A percentile compares a stretch with the other conserved stretches of the same genome.
Evolutionary conservation across 805 yeast genomes (phyloP).

Genomic region (Ogataea degrootiae): DNA sequence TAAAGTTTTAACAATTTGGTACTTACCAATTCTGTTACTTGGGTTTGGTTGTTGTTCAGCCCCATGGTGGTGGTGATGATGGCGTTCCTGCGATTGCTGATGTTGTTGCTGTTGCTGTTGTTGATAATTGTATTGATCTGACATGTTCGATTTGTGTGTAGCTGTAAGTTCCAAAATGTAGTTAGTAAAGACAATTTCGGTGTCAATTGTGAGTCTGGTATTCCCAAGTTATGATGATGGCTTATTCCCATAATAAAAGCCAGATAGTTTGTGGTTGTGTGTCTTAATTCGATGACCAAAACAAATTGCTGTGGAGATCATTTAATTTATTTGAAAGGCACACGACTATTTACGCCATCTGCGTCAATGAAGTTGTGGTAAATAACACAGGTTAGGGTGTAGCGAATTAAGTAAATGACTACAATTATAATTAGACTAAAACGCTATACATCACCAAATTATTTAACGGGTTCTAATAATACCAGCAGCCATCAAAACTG

Average conservation of each 20-base stretch:
- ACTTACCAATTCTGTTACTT: constrained; percentile 68
- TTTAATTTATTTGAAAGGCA: no score
- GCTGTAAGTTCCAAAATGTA: no score
- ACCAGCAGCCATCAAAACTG: constrained; percentile 91
- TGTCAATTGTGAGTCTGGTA: no score
- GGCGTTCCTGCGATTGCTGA: constrained; percentile 12
- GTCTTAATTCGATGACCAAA: no score
- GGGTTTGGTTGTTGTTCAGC: constrained; percentile 7
- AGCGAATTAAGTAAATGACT: neutral
- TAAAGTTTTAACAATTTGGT: constrained; percentile 85
- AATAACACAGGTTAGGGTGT: no score
- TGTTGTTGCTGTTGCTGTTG: constrained; percentile 7
- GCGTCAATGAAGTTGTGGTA: no score
- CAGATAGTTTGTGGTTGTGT: no score
- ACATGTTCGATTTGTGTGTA: neutral
- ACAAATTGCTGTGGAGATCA: no score
- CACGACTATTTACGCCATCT: no score
- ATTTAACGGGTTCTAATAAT: constrained; percentile 79
- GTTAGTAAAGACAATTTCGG: no score
- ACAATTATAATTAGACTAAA: no score
- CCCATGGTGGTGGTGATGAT: constrained; percentile 16
- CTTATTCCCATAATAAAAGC: no score
- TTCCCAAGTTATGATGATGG: neutral
- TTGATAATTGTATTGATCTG: constrained; percentile 8
- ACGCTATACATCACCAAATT: neutral